Evolutionary conservation across 345 rosid species (phyloP), one percentile per base, ranked within the genome.

Genomic region (Eucalyptus tenuipes): DNA sequence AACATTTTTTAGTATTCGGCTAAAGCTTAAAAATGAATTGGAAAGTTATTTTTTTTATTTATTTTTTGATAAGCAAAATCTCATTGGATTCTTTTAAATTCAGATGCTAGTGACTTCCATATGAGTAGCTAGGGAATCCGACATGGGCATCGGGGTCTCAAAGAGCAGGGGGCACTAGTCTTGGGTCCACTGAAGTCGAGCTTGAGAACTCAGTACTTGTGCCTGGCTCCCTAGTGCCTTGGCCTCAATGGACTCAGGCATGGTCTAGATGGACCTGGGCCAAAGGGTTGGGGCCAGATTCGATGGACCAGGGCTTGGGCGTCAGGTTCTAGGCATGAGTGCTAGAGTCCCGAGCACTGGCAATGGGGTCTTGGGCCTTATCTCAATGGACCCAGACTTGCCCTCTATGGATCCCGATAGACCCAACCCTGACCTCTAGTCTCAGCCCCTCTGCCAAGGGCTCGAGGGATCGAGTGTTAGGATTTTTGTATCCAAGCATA

Each of bases 221-320:
- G 15, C 66, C 0, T 59, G 3, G 66, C n/a, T 59, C 66, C 14
- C 14, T 25, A 27, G n/a, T 15, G 40, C 20, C 40, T 17, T 2
- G 2, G 18, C 11, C 40, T 66, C 40, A 17, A 66, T 31, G 6
- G 40, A 31, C 79, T 17, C 2, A 15, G 33, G 40, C 40, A 14
- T 31, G 22, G 40, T 33, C 40, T 66, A 8, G 10, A 66, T 15
- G 75, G 75, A 15, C 75, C 9, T 31, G 10, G 20, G 75, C 7
- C n/a, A 27, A 27, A 25, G 66, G n/a, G 31, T 59, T 59, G 66
- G 31, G 15, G 66, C 7, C 1, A 0, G 2, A 52, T 52, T 52
- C 0, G 57, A 52, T 52, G 57, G 57, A 52, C 5, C 2, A 0
- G 1, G 66, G 31, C 66, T 11, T 12, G 15, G 13, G 13, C 4